Evolutionary conservation across 1,139 yeast genomes (phyloP), one percentile per base, ranked within the genome.

Genomic region (Kluyveromyces sp.): DNA sequence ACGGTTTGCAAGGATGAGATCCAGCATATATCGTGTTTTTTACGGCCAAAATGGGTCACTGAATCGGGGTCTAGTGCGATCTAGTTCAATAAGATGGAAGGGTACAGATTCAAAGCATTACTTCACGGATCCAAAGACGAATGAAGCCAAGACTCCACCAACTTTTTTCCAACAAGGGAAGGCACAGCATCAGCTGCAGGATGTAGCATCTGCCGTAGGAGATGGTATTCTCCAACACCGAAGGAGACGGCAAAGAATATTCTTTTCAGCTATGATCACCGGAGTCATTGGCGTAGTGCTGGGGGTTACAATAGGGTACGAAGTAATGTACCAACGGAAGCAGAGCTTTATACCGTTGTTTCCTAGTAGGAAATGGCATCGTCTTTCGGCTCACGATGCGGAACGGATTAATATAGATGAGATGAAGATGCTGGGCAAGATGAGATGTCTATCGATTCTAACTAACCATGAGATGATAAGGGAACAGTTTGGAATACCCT

Each of bases 401-500:
- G 41, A 47, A 28, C 46, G 50, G 20, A 44, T 61, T 8, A 54
- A 55, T 43, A 25, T 52, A 7, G 45, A 47, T 3, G 50, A 54
- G 29, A 49, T 60, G 16, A 48, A 54, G 39, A 35, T 39, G 16
- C 15, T 55, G 29, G 52, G 60, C 1, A 45, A 49, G 38, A 43
- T 49, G 19, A 43, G 54, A 17, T 58, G 58, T 3, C 43, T 59
- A 25, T 58, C 51, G 25, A 49, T 49, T 22, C 39, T 61, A 3
- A 52, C 61, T 9, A 47, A 49, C 30, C 63, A 60, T 46, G 53
- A 54, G 22, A 57, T 59, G 57, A 55, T 61, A 16, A 56, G 56
- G 38, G 61, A 57, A 18, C 49, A 59, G 35, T 61, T 55, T 42
- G 61, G 62, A 2, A 58, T 61, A 2, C 64, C 64, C 3, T 37